Conservation (phyloP, 495 filamentous ascomycete species). For the Aspergillus mulundensis region DNA sequence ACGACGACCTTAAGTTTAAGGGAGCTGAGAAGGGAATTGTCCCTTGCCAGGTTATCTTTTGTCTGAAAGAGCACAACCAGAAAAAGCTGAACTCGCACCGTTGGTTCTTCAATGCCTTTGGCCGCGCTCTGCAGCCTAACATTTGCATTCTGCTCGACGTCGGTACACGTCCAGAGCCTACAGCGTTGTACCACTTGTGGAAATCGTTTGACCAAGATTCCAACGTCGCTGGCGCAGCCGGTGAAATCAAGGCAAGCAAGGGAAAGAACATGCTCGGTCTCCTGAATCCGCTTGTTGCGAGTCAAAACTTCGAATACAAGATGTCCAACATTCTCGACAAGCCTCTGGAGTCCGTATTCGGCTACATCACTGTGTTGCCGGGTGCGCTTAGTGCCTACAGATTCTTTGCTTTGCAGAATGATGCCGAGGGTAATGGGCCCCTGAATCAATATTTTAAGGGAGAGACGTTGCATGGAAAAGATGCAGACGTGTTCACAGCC, state of each 20-base stretch:
- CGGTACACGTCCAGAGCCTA: constrained; percentile 82
- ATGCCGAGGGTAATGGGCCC: constrained; percentile 90
- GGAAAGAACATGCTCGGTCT: constrained; percentile 78
- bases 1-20: constrained; percentile 95
- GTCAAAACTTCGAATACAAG: constrained; percentile 99
- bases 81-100: constrained; percentile 98
- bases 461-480: constrained; percentile 92
- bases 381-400: constrained; percentile 94
- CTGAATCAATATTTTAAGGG: constrained; percentile 99
- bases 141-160: constrained; percentile 96
- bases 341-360: constrained; percentile 93
- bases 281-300: constrained; percentile 90
- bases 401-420: constrained; percentile 96
- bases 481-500: constrained; percentile 97
- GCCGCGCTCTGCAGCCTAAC: constrained; percentile 87
- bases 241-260: constrained; percentile 95
- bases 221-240: constrained; percentile 91
- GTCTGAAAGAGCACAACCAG: constrained; percentile 94
- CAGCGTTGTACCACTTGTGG: constrained; percentile 95
- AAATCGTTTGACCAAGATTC: constrained; percentile 98
- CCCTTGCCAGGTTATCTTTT: constrained; percentile 98
- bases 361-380: constrained; percentile 94
- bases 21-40: constrained; percentile 98
- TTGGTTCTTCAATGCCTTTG: constrained; percentile 99
- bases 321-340: constrained; percentile 99